Conservation (phyloP, 768 basidiomycete species). For the Cyclocybe aegerita region DNA sequence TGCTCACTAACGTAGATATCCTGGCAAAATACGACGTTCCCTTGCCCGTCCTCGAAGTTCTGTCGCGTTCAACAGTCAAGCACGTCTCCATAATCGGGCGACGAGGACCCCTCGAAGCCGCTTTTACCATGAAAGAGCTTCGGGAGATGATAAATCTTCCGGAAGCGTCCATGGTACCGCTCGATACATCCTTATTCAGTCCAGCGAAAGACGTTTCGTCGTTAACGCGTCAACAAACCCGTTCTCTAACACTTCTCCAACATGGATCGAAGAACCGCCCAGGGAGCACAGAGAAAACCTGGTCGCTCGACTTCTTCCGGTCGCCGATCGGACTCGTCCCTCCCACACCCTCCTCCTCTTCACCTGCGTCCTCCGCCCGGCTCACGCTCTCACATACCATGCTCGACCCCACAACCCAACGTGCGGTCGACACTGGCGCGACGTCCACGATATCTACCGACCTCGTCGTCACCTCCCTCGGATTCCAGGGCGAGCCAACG, state of each 20-base stretch:
- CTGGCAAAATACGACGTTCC: conserved; percentile 81
- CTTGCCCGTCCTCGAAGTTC: conserved; percentile 63
- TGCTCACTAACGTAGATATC: conserved; percentile 66
- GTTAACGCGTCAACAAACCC: conserved; percentile 63
- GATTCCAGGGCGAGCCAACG: conserved; percentile 73
- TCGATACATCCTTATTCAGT: conserved; percentile 45
- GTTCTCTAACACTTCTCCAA: conserved; percentile 62
- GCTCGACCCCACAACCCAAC: conserved; percentile 46
- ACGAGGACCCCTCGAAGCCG: conserved; percentile 85
- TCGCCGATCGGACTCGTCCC: conserved; percentile 53
- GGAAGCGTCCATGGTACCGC: conserved; percentile 65
- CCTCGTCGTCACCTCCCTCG: conserved; percentile 84
- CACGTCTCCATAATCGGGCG: conserved; percentile 85
- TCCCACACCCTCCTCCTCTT: conserved; percentile 15
- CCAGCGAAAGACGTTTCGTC: conserved; percentile 28
- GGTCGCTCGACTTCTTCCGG: conserved; percentile 82
- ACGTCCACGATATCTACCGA: conserved; percentile 58
- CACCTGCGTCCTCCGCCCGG: conserved; percentile 24
- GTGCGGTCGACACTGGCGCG: conserved; percentile 56
- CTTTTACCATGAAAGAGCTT: conserved; percentile 91
- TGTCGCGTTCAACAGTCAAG: conserved; percentile 59
- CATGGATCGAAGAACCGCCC: conserved; percentile 56
- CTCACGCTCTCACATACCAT: conserved; percentile 63
- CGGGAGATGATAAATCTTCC: conserved; percentile 76
- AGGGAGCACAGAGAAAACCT: conserved; percentile 60